Conservation (phyloP, 2,329 filamentous ascomycete genomes). For the Juglanconis oblonga region DNA sequence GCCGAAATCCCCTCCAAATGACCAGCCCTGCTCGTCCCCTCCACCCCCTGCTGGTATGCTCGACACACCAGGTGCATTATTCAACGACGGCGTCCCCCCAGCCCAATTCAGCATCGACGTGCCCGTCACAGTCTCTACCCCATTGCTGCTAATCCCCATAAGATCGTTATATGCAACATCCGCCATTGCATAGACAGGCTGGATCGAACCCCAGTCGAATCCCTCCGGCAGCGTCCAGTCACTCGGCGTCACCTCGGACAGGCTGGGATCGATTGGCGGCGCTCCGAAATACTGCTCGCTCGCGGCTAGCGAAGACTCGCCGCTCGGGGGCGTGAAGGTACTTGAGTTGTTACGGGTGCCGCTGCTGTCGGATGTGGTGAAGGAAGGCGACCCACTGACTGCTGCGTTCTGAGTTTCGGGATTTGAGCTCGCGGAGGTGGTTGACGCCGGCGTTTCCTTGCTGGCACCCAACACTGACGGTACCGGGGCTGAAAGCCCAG, state of each 20-base stretch:
- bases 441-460: not conserved
- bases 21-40: slow-evolving; percentile 17
- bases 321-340: slow-evolving; percentile 6
- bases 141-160: slow-evolving; percentile 36
- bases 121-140: slow-evolving; percentile 20
- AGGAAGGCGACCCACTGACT: not conserved
- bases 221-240: slow-evolving; percentile 41
- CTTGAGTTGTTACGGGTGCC: not conserved
- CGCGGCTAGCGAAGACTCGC: not conserved
- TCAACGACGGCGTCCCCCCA: slow-evolving; percentile 12
- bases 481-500: not conserved
- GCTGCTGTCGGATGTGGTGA: slow-evolving; percentile 18
- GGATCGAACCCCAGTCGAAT: slow-evolving; percentile 49
- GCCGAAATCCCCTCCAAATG: slow-evolving; percentile 28
- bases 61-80: slow-evolving; percentile 1
- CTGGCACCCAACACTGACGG: not conserved
- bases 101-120: slow-evolving; percentile 21
- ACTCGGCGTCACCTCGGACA: not conserved
- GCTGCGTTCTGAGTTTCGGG: not conserved
- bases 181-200: slow-evolving; percentile 54
- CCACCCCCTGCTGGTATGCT: slow-evolving; percentile 2
- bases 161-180: slow-evolving; percentile 58
- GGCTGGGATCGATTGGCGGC: slow-evolving; percentile 3
- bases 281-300: not conserved
- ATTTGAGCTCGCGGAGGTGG: not conserved